Conservation (phyloP, 1,139 yeast species). For the Sugiyamaella grinbergsii region DNA sequence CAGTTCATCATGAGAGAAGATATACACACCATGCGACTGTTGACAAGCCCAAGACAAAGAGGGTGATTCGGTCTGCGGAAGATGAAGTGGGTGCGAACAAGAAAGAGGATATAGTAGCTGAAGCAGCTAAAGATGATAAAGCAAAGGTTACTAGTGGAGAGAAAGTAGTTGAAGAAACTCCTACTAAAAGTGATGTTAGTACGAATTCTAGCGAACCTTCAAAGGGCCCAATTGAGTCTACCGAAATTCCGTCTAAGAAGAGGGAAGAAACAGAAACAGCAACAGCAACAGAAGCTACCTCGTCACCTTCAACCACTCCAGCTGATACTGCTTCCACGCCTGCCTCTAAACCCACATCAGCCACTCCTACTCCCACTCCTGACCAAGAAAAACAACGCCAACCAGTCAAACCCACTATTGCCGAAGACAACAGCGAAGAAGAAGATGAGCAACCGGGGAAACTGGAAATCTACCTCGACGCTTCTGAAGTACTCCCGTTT, state of each 20-base stretch:
- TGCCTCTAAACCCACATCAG: neutral
- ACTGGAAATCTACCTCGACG: conserved; percentile 40
- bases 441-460: conserved; percentile 19
- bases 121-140: neutral
- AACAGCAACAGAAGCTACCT: neutral
- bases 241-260: conserved; percentile 1
- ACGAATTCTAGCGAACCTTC: neutral
- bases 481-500: conserved; percentile 42
- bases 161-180: too few relatives aligned
- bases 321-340: neutral
- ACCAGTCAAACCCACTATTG: conserved; percentile 22
- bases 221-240: neutral
- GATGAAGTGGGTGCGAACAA: conserved; percentile 8
- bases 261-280: conserved; percentile 1
- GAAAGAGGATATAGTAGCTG: conserved; percentile 9
- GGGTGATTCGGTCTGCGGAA: conserved; percentile 22
- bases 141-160: too few relatives aligned
- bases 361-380: neutral
- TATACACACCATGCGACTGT: conserved; percentile 31
- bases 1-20: conserved; percentile 36
- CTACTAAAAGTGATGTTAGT: too few relatives aligned
- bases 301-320: neutral
- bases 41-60: conserved; percentile 22
- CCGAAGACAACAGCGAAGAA: conserved; percentile 17
- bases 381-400: conserved; percentile 13